Base-by-base conservation (phyloP, 345 rosid species). In the Eucalyptus pauciflora region DNA sequence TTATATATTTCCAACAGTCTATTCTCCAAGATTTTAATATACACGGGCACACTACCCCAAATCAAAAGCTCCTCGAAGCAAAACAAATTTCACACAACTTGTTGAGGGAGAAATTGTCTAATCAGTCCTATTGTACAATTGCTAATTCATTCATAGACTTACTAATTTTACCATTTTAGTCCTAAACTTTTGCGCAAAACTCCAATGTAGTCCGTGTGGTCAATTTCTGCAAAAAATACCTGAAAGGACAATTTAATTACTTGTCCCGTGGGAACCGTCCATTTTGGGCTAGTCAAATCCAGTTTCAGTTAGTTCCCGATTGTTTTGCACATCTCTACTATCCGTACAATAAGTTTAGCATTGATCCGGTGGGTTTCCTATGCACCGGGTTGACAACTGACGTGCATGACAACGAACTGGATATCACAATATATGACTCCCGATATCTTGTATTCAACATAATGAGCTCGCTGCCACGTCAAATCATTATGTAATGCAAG, bases 281-380 rank as follows among this genome's bases (percentile, higher is more conserved):
- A 10, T 56, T 56, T 56, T 56, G 62, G 62, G 62, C 62, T 0
- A 2, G 29, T 56, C 62, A 22, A 22, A 24, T 56, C 62, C 6
- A 2, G 0, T 56, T 8, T 10, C 1, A 0, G 2, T 4, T 0
- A 4, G 1, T 56, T 56, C 0, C 3, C 0, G 1, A 56, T 56
- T 56, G 1, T 56, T 56, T 56, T 56, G 62, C 3, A 56, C 13
- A 4, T 13, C 62, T 22, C 6, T 56, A 56, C 4, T 8, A 56
- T 56, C 3, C 1, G 0, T 24, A 56, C 62, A 56, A 10, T 56
- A 56, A 24, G 10, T 10, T 24, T 24, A 56, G 29, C 13, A 24
- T 22, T 56, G 29, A 56, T 56, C 1, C 1, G 2, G 13, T 24
- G 0, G 3, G 24, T 24, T 56, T 22, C 13, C 29, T 25, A 24